Evolutionary conservation across 345 rosid genomes (phyloP).

Genomic region (Arabis alpina): DNA sequence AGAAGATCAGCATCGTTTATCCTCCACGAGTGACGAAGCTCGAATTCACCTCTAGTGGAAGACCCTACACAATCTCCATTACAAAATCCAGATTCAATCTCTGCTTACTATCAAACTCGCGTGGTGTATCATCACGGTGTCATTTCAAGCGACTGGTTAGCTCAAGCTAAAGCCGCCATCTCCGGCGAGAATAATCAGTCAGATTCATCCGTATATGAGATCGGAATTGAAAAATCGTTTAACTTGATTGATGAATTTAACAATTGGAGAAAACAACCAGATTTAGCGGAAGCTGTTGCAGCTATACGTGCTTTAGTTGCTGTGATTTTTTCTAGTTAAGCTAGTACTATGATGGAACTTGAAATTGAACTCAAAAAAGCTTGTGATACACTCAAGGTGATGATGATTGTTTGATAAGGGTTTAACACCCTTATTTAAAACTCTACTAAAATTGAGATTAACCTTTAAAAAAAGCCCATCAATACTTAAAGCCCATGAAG

Average conservation of each 20-base stretch:
- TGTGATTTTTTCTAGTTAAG: slow-evolving; percentile 76
- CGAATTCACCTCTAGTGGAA: slow-evolving; percentile 60
- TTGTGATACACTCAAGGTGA: slow-evolving; percentile 60
- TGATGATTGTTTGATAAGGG: too few relatives aligned
- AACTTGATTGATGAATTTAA: slow-evolving; percentile 82
- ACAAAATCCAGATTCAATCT: slow-evolving; percentile 52
- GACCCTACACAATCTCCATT: slow-evolving; percentile 55
- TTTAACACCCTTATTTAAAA: too few relatives aligned
- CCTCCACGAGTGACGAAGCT: too few relatives aligned
- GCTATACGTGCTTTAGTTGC: slow-evolving; percentile 90
- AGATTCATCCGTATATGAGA: too few relatives aligned
- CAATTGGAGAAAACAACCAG: slow-evolving; percentile 86
- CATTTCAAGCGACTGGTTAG: too few relatives aligned
- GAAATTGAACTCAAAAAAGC: slow-evolving; percentile 94
- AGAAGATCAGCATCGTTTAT: slow-evolving; percentile 85
- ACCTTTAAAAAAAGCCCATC: too few relatives aligned
- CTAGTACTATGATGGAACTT: slow-evolving; percentile 96
- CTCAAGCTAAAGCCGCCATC: too few relatives aligned
- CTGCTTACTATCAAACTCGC: slow-evolving; percentile 90
- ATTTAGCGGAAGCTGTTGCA: slow-evolving; percentile 97
- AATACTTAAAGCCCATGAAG: too few relatives aligned
- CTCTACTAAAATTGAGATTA: too few relatives aligned
- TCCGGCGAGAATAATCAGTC: too few relatives aligned
- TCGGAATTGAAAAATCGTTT: too few relatives aligned
- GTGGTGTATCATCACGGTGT: too few relatives aligned